Percentiles rank a stretch among this genome's conserved stretches.
Conservation (phyloP, 2,329 filamentous ascomycete species). For the Scopulariopsis brevicaulis region DNA sequence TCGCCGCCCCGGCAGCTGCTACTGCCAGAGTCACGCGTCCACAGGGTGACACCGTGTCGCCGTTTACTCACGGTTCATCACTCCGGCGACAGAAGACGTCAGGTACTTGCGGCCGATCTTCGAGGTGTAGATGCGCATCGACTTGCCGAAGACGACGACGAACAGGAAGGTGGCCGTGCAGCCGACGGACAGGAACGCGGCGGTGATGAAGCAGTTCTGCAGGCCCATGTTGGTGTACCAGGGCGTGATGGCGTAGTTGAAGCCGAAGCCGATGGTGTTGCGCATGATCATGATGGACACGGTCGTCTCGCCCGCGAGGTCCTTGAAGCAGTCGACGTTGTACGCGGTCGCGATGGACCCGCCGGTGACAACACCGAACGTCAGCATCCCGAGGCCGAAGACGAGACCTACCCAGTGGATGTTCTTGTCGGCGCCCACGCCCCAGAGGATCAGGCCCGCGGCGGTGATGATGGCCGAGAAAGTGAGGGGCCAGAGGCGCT, state of each 20-base stretch:
- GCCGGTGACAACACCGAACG: constrained; percentile 17
- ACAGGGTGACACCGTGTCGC: not conserved
- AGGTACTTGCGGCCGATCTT: constrained; percentile 6
- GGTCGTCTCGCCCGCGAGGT: constrained; percentile 18
- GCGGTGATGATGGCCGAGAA: constrained; percentile 24
- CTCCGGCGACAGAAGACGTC: not conserved
- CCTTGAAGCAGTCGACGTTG: constrained; percentile 21
- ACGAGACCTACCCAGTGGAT: constrained; percentile 21
- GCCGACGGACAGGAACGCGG: constrained; percentile 22
- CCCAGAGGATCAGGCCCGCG: constrained; percentile 32
- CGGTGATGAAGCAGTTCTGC: constrained; percentile 29
- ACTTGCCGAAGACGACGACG: constrained; percentile 29
- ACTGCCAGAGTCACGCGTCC: not conserved
- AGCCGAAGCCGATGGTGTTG: constrained; percentile 12
- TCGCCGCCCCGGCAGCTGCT: no score
- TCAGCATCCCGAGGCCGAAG: constrained; percentile 18
- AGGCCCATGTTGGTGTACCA: constrained; percentile 26
- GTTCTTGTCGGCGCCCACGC: constrained; percentile 25
- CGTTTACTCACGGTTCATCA: not conserved
- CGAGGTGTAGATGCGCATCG: constrained; percentile 10
- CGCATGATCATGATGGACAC: constrained; percentile 20
- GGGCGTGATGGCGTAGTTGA: constrained; percentile 18
- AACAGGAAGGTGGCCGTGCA: constrained; percentile 14
- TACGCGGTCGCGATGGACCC: constrained; percentile 19
- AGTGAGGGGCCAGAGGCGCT: constrained; percentile 18